Evolutionary conservation across 2,329 filamentous ascomycete genomes (phyloP), one percentile per base, ranked within the genome.

Genomic region (Trichothecium sympodiale): DNA sequence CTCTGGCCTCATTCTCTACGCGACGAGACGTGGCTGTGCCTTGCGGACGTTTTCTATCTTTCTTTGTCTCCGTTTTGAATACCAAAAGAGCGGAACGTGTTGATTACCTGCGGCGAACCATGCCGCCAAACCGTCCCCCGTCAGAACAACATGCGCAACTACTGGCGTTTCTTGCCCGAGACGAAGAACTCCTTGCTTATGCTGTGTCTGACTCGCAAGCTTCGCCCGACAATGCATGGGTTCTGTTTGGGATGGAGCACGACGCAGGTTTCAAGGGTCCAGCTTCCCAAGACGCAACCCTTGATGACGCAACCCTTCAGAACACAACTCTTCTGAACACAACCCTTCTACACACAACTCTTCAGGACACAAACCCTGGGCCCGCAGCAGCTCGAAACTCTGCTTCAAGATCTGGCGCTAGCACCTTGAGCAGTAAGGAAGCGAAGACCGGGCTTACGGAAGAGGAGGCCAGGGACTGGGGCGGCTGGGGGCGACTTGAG

Each of bases 101-200:
- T 3, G 51, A 47, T 15, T 61, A 63, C 35, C 43, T 68, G 14
- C 44, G 55, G 3, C 51, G 54, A 35, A 45, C 49, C 28, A 47
- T 50, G 4, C 54, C 60, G 1, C 51, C 55, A 7, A 2, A 47
- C 45, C 29, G 53, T 39, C 29, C 51, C 15, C 25, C 30, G 7
- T 30, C 33, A n/a, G 38, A 36, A 15, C 29, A 59, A 18, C 51
- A 53, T n/a, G 33, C 50, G 2, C 48, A 49, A 8, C 40, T 60
- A n/a, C 40, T 57, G 6, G 38, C 53, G 17, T 54, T 55, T 15
- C 44, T 61, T 3, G 48, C 53, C 31, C 65, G 68, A 3, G 88
- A 98, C 49, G 88, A 96, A 52, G 89, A 95, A 53, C 71, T 96
- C 46, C 62, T 96, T 18, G 84, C 80, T 0, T 94, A 94, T 48